A percentile compares a stretch with the other conserved stretches of the same genome.
Conservation (phyloP, 192 early-diverging fungal species). For the Entophlyctis luteolus region DNA sequence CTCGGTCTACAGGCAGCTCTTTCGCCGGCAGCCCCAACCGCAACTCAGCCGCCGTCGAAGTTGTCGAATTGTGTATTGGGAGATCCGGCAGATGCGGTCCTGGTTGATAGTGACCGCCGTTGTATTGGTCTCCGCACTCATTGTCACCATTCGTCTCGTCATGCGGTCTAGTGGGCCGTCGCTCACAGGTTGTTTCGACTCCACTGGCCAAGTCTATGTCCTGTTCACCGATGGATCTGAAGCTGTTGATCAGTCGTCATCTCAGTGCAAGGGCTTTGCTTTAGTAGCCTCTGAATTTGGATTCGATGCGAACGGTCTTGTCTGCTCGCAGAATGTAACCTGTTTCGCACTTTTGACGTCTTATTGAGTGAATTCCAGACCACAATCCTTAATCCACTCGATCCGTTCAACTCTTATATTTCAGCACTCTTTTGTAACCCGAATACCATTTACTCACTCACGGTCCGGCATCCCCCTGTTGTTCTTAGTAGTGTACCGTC, state of each 20-base stretch:
- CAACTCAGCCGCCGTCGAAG: too few relatives aligned
- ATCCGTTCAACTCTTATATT: background rate
- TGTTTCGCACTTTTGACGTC: background rate
- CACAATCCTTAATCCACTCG: background rate
- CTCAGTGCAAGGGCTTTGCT: background rate
- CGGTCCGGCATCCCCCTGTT: slow-evolving; percentile 2
- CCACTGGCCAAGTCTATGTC: background rate
- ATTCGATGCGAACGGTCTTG: background rate
- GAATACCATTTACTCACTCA: background rate
- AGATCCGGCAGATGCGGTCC: too few relatives aligned
- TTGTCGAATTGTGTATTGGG: too few relatives aligned
- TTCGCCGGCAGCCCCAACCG: too few relatives aligned
- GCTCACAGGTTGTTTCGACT: background rate
- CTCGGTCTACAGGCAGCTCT: too few relatives aligned
- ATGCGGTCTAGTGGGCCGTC: too few relatives aligned
- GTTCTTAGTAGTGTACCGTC: background rate
- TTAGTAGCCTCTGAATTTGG: background rate
- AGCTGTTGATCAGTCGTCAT: background rate
- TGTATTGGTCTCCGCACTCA: too few relatives aligned
- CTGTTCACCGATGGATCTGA: background rate
- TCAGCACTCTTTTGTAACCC: slow-evolving; percentile 13
- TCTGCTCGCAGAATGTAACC: background rate
- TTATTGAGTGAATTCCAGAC: background rate
- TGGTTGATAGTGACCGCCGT: too few relatives aligned
- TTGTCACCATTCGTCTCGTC: too few relatives aligned